Evolutionary conservation across 495 filamentous ascomycete species (phyloP).

Genomic region (Hypoxylon fragiforme): DNA sequence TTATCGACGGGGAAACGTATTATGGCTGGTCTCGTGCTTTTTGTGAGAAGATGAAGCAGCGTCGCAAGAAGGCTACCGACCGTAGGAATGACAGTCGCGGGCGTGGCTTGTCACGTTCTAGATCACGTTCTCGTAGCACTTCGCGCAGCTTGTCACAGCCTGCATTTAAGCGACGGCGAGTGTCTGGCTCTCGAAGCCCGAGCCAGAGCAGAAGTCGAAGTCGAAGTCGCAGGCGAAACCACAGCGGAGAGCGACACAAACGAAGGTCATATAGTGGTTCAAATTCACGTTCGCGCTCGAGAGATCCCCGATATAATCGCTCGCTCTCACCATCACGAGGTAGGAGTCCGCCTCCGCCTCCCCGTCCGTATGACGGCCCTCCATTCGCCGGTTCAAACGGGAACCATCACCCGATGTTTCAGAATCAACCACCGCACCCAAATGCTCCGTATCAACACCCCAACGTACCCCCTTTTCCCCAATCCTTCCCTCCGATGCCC

Average conservation of each 20-base stretch:
- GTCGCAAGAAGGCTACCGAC: constrained; percentile 44
- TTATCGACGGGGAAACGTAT: constrained; percentile 68
- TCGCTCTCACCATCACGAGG: constrained; percentile 51
- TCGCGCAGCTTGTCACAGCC: constrained; percentile 36
- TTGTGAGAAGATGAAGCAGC: constrained; percentile 77
- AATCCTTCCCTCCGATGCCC: constrained; percentile 30
- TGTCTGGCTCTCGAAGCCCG: constrained; percentile 34
- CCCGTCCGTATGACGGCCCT: constrained; percentile 33
- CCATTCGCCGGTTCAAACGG: constrained; percentile 33
- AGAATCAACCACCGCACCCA: constrained; percentile 25
- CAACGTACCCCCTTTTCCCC: constrained; percentile 36
- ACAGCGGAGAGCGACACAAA: constrained; percentile 54
- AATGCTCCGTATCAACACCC: constrained; percentile 42
- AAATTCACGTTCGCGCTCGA: constrained; percentile 41
- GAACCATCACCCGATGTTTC: constrained; percentile 26
- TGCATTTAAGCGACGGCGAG: constrained; percentile 39
- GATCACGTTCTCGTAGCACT: constrained; percentile 39
- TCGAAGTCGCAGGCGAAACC: constrained; percentile 34
- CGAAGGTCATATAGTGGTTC: constrained; percentile 40
- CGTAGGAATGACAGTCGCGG: constrained; percentile 15
- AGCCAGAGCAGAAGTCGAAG: constrained; percentile 15
- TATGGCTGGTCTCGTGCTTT: constrained; percentile 85
- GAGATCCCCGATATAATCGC: constrained; percentile 9
- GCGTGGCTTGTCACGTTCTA: constrained; percentile 37
- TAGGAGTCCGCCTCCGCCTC: constrained; percentile 30